phyloP scores from a whole-genome alignment of 23 red algal species.

The Agarophyton chilense region DNA sequence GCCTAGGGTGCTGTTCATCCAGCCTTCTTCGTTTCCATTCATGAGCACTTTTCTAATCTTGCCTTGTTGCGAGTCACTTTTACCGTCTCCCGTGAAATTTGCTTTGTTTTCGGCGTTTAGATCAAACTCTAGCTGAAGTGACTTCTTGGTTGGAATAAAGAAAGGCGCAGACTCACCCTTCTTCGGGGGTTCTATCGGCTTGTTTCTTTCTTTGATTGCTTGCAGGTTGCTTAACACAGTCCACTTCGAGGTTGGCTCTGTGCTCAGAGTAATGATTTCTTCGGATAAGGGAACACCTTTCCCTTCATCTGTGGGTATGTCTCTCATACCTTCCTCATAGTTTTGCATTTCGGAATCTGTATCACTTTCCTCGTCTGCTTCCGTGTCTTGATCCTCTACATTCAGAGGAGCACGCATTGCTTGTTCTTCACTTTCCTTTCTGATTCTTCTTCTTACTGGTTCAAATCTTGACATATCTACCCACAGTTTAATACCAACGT shows the following conservation, averaged over 20 bases:
- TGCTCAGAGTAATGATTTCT: slow-evolving; percentile 70
- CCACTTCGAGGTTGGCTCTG: slow-evolving; percentile 68
- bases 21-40: neutral
- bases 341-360: slow-evolving; percentile 24
- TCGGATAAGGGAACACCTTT: slow-evolving; percentile 41
- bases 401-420: neutral
- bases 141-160: slow-evolving; percentile 81
- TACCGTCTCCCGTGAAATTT: neutral
- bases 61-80: neutral
- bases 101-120: slow-evolving; percentile 2
- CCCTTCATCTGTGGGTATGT: neutral
- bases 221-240: slow-evolving; percentile 73
- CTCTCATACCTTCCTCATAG: neutral
- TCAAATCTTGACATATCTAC: slow-evolving; percentile 65
- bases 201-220: slow-evolving; percentile 78
- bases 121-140: slow-evolving; percentile 67
- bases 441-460: neutral
- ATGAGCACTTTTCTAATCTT: slow-evolving; percentile 15
- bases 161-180: slow-evolving; percentile 83
- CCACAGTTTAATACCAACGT: slow-evolving; percentile 82
- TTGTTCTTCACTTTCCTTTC: slow-evolving; percentile 3
- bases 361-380: slow-evolving; percentile 21
- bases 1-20: slow-evolving; percentile 33
- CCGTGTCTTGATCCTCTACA: neutral
- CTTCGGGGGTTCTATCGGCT: slow-evolving; percentile 65